Percentiles rank a stretch among this genome's conserved stretches.
Evolutionary conservation across 345 rosid species (phyloP).

Genomic region (Arabis alpina): DNA sequence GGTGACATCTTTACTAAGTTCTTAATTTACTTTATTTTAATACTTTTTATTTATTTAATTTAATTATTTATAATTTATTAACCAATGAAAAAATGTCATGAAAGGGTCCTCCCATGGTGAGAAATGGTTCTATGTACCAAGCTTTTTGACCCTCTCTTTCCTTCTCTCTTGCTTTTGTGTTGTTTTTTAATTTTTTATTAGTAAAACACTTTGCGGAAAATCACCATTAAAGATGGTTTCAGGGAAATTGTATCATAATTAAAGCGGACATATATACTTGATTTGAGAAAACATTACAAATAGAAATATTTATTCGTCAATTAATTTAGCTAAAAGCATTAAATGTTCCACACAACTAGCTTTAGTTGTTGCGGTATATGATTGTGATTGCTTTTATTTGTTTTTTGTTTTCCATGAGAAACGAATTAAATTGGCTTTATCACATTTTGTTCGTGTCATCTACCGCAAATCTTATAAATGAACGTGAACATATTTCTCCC

Average conservation of each 20-base stretch:
- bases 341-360: conserved; percentile 11
- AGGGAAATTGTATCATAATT: neutral
- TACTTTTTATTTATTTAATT: too few relatives aligned
- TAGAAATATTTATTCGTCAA: neutral
- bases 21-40: too few relatives aligned
- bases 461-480: neutral
- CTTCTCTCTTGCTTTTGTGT: too few relatives aligned
- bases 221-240: too few relatives aligned
- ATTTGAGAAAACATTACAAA: neutral
- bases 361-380: neutral
- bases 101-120: too few relatives aligned
- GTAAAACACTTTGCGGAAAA: too few relatives aligned
- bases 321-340: conserved; percentile 4
- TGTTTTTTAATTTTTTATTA: too few relatives aligned
- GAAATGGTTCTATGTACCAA: too few relatives aligned
- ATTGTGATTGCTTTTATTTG: neutral
- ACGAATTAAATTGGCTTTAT: neutral
- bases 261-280: neutral
- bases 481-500: neutral
- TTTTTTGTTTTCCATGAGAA: neutral
- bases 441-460: conserved; percentile 21
- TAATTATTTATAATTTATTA: too few relatives aligned
- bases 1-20: too few relatives aligned
- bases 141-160: too few relatives aligned
- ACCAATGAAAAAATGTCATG: too few relatives aligned